phyloP scores from a whole-genome alignment of 1,139 yeast species.

The Pichia sp. region DNA sequence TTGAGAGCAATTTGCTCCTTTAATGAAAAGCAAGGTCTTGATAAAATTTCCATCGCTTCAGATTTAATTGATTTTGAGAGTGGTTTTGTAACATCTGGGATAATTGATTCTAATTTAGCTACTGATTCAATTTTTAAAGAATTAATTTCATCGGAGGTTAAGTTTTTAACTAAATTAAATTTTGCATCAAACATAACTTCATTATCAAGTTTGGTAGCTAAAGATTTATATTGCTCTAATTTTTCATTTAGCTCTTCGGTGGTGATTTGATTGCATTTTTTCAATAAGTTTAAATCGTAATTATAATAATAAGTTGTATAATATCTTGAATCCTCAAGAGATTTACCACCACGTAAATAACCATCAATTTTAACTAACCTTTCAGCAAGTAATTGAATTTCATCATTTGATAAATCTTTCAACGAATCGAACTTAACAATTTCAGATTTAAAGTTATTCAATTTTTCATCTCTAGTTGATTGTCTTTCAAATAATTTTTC shows the following conservation, averaged over 20 bases:
- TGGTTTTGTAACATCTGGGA: slow-evolving; percentile 21
- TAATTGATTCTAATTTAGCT: slow-evolving; percentile 24
- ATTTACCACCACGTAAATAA: slow-evolving; percentile 44
- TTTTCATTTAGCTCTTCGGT: slow-evolving; percentile 26
- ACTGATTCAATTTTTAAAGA: slow-evolving; percentile 26
- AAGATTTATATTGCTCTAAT: background rate
- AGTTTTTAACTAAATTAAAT: slow-evolving; percentile 32
- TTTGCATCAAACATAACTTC: slow-evolving; percentile 36
- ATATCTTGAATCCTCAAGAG: slow-evolving; percentile 48
- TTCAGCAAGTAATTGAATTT: slow-evolving; percentile 36
- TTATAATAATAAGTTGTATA: slow-evolving; percentile 49
- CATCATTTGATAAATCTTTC: slow-evolving; percentile 30
- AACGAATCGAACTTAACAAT: slow-evolving; percentile 25
- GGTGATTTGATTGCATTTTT: slow-evolving; percentile 36
- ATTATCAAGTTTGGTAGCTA: slow-evolving; percentile 26
- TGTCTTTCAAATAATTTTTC: slow-evolving; percentile 36
- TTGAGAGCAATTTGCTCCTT: slow-evolving; percentile 36
- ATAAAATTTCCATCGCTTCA: slow-evolving; percentile 31
- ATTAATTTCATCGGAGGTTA: slow-evolving; percentile 33
- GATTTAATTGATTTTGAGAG: slow-evolving; percentile 30
- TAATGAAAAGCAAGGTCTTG: slow-evolving; percentile 34
- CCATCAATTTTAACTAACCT: slow-evolving; percentile 50
- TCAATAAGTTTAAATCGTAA: slow-evolving; percentile 43
- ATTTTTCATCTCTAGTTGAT: slow-evolving; percentile 32
- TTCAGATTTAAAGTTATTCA: slow-evolving; percentile 24